Conservation (phyloP, 2,329 filamentous ascomycete genomes). For the Neofusicoccum kwambonambiense region DNA sequence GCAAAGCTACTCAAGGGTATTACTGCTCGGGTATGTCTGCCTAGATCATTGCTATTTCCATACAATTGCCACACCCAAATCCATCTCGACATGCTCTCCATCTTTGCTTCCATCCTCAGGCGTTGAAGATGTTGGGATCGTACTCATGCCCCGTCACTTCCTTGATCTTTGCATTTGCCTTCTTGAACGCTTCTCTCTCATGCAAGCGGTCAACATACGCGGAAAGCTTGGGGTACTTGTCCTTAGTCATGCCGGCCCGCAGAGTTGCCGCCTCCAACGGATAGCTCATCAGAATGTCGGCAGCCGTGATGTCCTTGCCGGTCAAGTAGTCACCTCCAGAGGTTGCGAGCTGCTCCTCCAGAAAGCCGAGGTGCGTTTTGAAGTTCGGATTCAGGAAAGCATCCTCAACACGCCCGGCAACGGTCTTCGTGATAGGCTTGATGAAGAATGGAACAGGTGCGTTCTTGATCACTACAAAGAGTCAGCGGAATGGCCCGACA, state of each 20-base stretch:
- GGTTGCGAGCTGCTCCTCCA: slow-evolving; percentile 50
- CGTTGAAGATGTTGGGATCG: slow-evolving; percentile 25
- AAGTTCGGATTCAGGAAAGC: slow-evolving; percentile 49
- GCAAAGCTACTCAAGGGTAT: background rate
- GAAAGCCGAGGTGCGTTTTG: slow-evolving; percentile 48
- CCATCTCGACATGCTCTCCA: background rate
- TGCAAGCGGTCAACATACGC: slow-evolving; percentile 48
- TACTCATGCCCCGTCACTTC: slow-evolving; percentile 40
- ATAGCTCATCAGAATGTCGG: slow-evolving; percentile 55
- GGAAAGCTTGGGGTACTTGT: slow-evolving; percentile 47
- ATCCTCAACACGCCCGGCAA: slow-evolving; percentile 50
- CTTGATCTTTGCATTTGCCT: slow-evolving; percentile 50
- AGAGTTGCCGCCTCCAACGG: slow-evolving; percentile 47
- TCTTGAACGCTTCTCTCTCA: slow-evolving; percentile 46
- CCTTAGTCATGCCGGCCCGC: slow-evolving; percentile 38
- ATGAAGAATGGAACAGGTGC: slow-evolving; percentile 67
- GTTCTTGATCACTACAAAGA: slow-evolving; percentile 42
- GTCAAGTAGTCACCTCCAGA: slow-evolving; percentile 53
- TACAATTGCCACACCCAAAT: background rate
- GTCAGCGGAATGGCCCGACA: background rate
- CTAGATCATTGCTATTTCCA: background rate
- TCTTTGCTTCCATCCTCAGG: background rate
- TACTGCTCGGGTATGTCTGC: background rate
- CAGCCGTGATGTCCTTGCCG: slow-evolving; percentile 48
- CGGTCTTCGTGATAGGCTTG: slow-evolving; percentile 59